Conservation (phyloP, 129 eudicot species). For the Flaveria robusta region DNA sequence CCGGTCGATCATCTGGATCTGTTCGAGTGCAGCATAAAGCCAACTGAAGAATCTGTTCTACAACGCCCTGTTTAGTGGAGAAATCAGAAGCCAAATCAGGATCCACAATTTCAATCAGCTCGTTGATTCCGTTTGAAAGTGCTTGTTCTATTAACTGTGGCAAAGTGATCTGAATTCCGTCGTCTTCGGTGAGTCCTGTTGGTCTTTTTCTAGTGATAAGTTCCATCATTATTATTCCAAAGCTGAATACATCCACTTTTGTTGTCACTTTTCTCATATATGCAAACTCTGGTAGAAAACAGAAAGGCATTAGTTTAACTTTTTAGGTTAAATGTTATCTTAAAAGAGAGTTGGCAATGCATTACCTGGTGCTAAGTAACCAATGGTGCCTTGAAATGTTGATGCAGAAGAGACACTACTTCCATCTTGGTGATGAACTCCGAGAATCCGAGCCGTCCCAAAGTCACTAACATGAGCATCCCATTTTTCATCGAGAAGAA, state of each 20-base stretch:
- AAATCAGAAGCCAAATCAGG: slow-evolving; percentile 49
- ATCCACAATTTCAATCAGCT: slow-evolving; percentile 51
- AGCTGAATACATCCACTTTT: slow-evolving; percentile 92
- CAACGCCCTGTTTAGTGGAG: slow-evolving; percentile 41
- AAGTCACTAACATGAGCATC: slow-evolving; percentile 93
- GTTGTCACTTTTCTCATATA: slow-evolving; percentile 82
- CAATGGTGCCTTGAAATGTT: slow-evolving; percentile 88
- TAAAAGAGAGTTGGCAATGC: not conserved
- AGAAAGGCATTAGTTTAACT: slow-evolving; percentile 7
- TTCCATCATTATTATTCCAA: slow-evolving; percentile 86
- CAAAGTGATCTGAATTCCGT: slow-evolving; percentile 64
- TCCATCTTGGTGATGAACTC: slow-evolving; percentile 51
- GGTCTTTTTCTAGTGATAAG: slow-evolving; percentile 70
- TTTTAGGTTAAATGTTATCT: not conserved
- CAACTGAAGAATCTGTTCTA: slow-evolving; percentile 62
- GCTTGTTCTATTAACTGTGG: slow-evolving; percentile 55
- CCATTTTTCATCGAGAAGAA: slow-evolving; percentile 66
- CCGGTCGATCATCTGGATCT: slow-evolving; percentile 72
- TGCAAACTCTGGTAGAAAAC: slow-evolving; percentile 62
- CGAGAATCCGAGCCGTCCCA: slow-evolving; percentile 86
- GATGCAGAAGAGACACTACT: slow-evolving; percentile 50
- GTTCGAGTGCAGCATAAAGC: slow-evolving; percentile 68
- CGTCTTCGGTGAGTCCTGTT: slow-evolving; percentile 58
- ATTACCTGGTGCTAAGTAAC: slow-evolving; percentile 98
- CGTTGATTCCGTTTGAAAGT: slow-evolving; percentile 40